Conservation (phyloP, 345 rosid genomes). For the Citrus medica region DNA sequence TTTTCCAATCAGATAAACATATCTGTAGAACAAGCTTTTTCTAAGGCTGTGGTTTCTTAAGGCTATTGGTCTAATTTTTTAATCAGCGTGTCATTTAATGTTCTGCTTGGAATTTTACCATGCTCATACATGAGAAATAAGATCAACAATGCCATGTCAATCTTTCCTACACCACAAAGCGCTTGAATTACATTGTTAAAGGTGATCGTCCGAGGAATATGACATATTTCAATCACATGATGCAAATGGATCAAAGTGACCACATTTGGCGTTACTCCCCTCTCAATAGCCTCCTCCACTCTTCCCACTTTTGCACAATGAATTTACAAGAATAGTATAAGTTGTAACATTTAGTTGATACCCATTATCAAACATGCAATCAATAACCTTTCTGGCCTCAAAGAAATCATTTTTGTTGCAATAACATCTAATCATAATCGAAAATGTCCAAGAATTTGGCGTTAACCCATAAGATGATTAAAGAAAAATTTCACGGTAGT, state of each 20-base stretch:
- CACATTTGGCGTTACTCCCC: conserved; percentile 43
- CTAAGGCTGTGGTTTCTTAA: conserved; percentile 21
- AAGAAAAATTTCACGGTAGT: conserved; percentile 31
- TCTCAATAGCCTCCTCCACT: conserved; percentile 52
- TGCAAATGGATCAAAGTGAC: conserved; percentile 32
- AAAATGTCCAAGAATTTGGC: conserved; percentile 42
- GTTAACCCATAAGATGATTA: conserved; percentile 22
- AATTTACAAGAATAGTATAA: conserved; percentile 35
- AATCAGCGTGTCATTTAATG: conserved; percentile 35
- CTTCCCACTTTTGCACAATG: conserved; percentile 58
- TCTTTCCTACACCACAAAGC: conserved; percentile 35
- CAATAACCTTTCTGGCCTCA: conserved; percentile 39
- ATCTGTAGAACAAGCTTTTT: background rate
- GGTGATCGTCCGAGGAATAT: conserved; percentile 33
- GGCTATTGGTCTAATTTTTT: conserved; percentile 38
- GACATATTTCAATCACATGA: conserved; percentile 31
- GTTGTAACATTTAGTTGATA: conserved; percentile 34
- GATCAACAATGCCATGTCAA: conserved; percentile 36
- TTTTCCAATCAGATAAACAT: background rate
- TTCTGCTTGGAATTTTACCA: conserved; percentile 28
- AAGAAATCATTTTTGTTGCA: conserved; percentile 38
- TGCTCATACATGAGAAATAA: conserved; percentile 36
- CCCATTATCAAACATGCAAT: conserved; percentile 41
- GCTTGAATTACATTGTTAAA: conserved; percentile 38
- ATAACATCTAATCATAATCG: conserved; percentile 38